A percentile compares a stretch with the other conserved stretches of the same genome.
These are phyloP conservation scores for Metschnikowia matae DNA, from an alignment of 805 yeast species.

Conservation along the genomic window DNA sequence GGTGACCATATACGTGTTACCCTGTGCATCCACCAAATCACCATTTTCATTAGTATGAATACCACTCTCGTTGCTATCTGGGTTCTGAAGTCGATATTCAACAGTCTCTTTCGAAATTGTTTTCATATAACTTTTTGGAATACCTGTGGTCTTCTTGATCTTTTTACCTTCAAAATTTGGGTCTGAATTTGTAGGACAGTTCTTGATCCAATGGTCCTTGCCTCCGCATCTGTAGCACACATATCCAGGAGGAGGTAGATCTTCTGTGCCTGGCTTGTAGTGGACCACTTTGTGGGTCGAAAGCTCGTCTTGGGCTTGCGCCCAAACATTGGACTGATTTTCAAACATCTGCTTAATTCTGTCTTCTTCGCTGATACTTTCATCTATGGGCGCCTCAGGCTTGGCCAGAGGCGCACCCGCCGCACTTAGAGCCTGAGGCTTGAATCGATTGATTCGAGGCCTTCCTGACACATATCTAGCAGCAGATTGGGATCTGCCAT, in stretches of 20 bases:
- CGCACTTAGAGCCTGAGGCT: conserved; percentile 31
- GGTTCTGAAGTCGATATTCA: conserved; percentile 40
- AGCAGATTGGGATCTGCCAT: conserved; percentile 37
- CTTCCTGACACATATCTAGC: conserved; percentile 69
- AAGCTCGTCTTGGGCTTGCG: conserved; percentile 86
- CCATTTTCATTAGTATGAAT: conserved; percentile 40
- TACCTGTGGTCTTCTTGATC: conserved; percentile 92
- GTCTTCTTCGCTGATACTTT: conserved; percentile 72
- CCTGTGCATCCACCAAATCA: conserved; percentile 41
- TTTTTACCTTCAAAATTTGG: conserved; percentile 92
- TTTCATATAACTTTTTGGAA: conserved; percentile 87
- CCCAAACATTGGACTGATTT: conserved; percentile 93
- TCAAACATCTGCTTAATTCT: conserved; percentile 87
- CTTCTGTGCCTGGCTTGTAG: conserved; percentile 53
- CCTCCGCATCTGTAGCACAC: conserved; percentile 96
- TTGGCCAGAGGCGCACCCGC: conserved; percentile 16
- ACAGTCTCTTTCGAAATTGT: conserved; percentile 79
- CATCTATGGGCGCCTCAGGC: conserved; percentile 28
- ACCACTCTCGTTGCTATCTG: conserved; percentile 24
- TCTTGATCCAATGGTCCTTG: conserved; percentile 88
- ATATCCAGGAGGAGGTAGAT: conserved; percentile 90
- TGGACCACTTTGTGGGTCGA: conserved; percentile 79
- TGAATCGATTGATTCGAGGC: conserved; percentile 46
- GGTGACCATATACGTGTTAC: conserved; percentile 71
- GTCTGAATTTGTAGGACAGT: conserved; percentile 91